Evolutionary conservation across 2,329 filamentous ascomycete species (phyloP).

Genomic region (Verticillium nonalfalfae): DNA sequence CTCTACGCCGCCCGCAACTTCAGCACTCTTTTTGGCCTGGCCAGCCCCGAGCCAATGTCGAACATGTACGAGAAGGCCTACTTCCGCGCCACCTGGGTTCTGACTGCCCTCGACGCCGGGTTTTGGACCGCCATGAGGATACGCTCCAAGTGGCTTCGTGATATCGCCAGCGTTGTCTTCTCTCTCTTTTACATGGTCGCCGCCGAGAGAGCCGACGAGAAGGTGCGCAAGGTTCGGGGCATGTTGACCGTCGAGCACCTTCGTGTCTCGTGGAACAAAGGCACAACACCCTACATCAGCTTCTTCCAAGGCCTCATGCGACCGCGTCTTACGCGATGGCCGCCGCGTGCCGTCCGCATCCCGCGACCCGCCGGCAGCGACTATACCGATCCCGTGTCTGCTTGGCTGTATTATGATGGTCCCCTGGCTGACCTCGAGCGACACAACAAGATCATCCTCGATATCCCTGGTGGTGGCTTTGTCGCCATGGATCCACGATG

Average conservation of each 20-base stretch:
- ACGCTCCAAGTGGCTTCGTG: conserved; percentile 67
- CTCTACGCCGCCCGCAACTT: conserved; percentile 92
- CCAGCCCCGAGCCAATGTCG: conserved; percentile 86
- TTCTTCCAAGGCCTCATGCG: conserved; percentile 67
- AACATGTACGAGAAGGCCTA: conserved; percentile 91
- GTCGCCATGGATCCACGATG: conserved; percentile 95
- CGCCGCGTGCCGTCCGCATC: conserved; percentile 77
- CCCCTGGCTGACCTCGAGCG: conserved; percentile 70
- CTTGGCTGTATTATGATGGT: conserved; percentile 93
- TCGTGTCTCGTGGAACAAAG: conserved; percentile 92
- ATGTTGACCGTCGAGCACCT: conserved; percentile 87
- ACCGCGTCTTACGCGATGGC: conserved; percentile 73
- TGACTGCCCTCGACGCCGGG: conserved; percentile 89
- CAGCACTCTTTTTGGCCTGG: conserved; percentile 82
- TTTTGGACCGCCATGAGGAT: conserved; percentile 99
- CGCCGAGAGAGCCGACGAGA: conserved; percentile 92
- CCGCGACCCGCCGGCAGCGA: conserved; percentile 72
- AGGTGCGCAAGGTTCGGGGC: conserved; percentile 83
- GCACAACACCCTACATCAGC: conserved; percentile 76
- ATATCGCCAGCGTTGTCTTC: conserved; percentile 78
- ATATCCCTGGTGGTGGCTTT: conserved; percentile 90
- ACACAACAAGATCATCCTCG: conserved; percentile 73
- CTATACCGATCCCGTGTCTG: conserved; percentile 76
- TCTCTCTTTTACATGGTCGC: conserved; percentile 87
- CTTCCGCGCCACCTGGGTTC: conserved; percentile 94